Evolutionary conservation across 768 basidiomycete species (phyloP).

Genomic region (Antrodiella citrinella): DNA sequence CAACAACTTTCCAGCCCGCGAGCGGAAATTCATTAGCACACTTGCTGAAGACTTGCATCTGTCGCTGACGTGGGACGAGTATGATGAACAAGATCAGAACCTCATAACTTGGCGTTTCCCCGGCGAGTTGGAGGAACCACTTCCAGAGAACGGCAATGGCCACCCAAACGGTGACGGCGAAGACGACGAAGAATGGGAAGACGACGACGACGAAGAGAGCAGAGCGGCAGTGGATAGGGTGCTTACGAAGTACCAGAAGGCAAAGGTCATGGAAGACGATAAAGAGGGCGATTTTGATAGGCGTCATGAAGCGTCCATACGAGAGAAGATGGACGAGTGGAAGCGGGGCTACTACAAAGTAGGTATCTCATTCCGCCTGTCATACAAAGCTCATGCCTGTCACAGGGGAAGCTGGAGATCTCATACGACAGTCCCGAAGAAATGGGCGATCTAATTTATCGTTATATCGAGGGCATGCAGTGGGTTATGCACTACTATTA

Average conservation of each 20-base stretch:
- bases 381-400: too few species aligned
- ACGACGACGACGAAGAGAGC: slow-evolving; percentile 66
- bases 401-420: slow-evolving; percentile 80
- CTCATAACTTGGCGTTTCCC: slow-evolving; percentile 64
- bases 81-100: slow-evolving; percentile 74
- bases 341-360: slow-evolving; percentile 88
- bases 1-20: slow-evolving; percentile 74
- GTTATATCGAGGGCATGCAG: slow-evolving; percentile 90
- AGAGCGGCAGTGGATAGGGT: slow-evolving; percentile 72
- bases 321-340: slow-evolving; percentile 89
- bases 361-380: too few species aligned
- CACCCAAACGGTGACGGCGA: slow-evolving; percentile 22
- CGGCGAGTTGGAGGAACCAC: slow-evolving; percentile 27
- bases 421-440: slow-evolving; percentile 61
- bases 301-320: slow-evolving; percentile 60
- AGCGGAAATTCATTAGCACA: slow-evolving; percentile 70
- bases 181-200: slow-evolving; percentile 23
- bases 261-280: slow-evolving; percentile 65
- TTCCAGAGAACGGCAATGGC: slow-evolving; percentile 22
- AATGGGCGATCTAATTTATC: slow-evolving; percentile 63
- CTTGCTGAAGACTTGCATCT: slow-evolving; percentile 76
- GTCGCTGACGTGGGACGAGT: slow-evolving; percentile 86
- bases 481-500: slow-evolving; percentile 99
- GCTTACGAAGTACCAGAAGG: slow-evolving; percentile 80
- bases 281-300: slow-evolving; percentile 73